phyloP scores from a whole-genome alignment of 2,329 filamentous ascomycete species.

The Microdochium nivale region DNA sequence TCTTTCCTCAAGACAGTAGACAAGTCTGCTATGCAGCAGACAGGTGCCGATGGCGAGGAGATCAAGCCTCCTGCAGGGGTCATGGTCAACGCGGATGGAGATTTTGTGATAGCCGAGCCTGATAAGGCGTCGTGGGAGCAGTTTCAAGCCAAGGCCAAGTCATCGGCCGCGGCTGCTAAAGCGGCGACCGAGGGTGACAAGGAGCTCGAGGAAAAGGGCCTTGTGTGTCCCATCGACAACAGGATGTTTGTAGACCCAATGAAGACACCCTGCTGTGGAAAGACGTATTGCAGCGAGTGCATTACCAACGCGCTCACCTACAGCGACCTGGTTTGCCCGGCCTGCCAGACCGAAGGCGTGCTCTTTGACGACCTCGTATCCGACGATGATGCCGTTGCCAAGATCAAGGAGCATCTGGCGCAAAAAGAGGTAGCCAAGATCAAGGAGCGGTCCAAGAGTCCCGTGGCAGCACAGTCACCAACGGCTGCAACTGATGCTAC shows the following conservation, averaged over 20 bases:
- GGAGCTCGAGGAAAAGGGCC: conserved; percentile 76
- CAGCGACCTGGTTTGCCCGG: conserved; percentile 93
- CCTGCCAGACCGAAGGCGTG: conserved; percentile 83
- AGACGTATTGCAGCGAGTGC: conserved; percentile 99
- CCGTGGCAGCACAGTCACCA: conserved; percentile 24
- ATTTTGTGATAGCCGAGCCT: conserved; percentile 93
- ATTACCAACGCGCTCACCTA: conserved; percentile 98
- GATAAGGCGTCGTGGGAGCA: conserved; percentile 96
- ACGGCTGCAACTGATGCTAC: conserved; percentile 15
- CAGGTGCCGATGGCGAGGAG: conserved; percentile 65
- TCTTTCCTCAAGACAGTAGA: conserved; percentile 95
- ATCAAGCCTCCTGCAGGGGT: conserved; percentile 76
- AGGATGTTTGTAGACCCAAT: conserved; percentile 97
- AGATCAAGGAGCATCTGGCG: conserved; percentile 66
- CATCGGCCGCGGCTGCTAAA: conserved; percentile 73
- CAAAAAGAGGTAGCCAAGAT: conserved; percentile 41
- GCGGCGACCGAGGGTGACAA: conserved; percentile 70
- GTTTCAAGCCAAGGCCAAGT: conserved; percentile 90
- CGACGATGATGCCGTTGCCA: conserved; percentile 70
- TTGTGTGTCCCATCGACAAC: conserved; percentile 95
- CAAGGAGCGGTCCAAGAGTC: conserved; percentile 39
- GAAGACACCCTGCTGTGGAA: conserved; percentile 97
- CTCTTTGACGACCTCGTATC: conserved; percentile 83
- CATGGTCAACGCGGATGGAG: conserved; percentile 96
- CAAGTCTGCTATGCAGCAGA: conserved; percentile 71